These are phyloP conservation scores for Phascolomyces articulosus DNA, from an alignment of 371 early-diverging fungal genomes.

Conservation along the genomic window DNA sequence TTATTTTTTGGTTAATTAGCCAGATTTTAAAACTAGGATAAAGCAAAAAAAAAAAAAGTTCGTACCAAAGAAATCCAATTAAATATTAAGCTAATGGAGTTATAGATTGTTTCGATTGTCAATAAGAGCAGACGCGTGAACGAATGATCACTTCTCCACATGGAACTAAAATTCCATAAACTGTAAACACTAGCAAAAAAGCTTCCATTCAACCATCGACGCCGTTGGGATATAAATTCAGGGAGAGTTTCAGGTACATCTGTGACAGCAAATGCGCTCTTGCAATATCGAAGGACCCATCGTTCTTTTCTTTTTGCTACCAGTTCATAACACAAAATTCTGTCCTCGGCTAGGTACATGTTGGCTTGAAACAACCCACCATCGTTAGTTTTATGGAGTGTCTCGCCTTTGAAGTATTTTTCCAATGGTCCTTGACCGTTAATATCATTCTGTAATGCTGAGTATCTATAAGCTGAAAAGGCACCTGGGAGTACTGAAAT, in stretches of 20 bases:
- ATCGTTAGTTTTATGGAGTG: conserved; percentile 38
- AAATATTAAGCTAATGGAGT: conserved; percentile 72
- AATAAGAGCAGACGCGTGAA: conserved; percentile 65
- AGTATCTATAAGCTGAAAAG: conserved; percentile 72
- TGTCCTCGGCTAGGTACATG: conserved; percentile 81
- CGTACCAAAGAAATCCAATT: conserved; percentile 82
- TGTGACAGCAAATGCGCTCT: conserved; percentile 72
- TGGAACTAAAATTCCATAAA: conserved; percentile 74
- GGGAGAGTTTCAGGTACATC: conserved; percentile 72
- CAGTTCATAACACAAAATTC: conserved; percentile 79
- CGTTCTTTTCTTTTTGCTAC: conserved; percentile 64
- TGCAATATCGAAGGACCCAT: conserved; percentile 74
- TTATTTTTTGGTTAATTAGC: not conserved
- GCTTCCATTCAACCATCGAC: conserved; percentile 79
- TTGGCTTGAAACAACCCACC: conserved; percentile 68
- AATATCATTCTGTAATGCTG: conserved; percentile 54
- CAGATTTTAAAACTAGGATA: not conserved
- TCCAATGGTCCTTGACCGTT: conserved; percentile 65
- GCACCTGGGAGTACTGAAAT: conserved; percentile 83
- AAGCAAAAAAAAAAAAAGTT: conserved; percentile 7
- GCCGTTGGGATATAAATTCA: conserved; percentile 70
- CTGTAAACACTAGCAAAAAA: conserved; percentile 77
- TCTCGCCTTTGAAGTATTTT: conserved; percentile 72
- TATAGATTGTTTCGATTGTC: conserved; percentile 74
- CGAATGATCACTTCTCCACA: conserved; percentile 79